Percentiles rank a stretch among this genome's conserved stretches.
phyloP scores from a whole-genome alignment of 2,329 filamentous ascomycete genomes.

The Alternaria longipes region DNA sequence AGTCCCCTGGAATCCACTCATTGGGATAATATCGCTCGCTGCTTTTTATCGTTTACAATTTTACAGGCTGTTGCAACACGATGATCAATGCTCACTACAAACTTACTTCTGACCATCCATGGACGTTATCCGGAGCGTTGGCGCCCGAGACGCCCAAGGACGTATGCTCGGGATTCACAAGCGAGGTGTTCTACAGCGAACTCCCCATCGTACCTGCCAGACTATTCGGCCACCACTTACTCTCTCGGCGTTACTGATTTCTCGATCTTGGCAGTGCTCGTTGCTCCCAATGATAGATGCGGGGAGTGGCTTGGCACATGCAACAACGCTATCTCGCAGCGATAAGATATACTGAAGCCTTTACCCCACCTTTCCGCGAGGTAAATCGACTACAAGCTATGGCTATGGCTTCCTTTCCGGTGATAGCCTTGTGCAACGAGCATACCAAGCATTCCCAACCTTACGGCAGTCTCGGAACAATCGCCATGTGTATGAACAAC shows the following conservation, averaged over 20 bases:
- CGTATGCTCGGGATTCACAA: background rate
- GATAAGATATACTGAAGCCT: conserved; percentile 3
- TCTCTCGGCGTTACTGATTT: background rate
- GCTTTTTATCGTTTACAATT: background rate
- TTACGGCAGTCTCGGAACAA: background rate
- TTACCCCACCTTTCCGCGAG: background rate
- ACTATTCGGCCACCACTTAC: background rate
- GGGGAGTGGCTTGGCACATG: conserved; percentile 5
- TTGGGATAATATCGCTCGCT: background rate
- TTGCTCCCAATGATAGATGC: conserved; percentile 1
- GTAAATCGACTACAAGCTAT: background rate
- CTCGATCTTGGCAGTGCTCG: background rate
- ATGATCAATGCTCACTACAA: no score
- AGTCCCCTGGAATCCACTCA: no score
- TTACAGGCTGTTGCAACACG: no score
- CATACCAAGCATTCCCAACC: conserved; percentile 2
- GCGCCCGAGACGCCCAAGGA: background rate
- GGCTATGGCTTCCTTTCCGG: background rate
- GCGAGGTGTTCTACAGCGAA: background rate
- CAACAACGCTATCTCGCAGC: conserved; percentile 9
- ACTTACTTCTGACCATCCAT: background rate
- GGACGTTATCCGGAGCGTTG: background rate
- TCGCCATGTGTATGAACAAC: background rate
- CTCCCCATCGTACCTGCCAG: background rate
- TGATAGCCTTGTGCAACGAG: background rate